These are phyloP conservation scores for Ganoderma lucidum DNA, from an alignment of 1,284 basidiomycete species.

Conservation along the genomic window DNA sequence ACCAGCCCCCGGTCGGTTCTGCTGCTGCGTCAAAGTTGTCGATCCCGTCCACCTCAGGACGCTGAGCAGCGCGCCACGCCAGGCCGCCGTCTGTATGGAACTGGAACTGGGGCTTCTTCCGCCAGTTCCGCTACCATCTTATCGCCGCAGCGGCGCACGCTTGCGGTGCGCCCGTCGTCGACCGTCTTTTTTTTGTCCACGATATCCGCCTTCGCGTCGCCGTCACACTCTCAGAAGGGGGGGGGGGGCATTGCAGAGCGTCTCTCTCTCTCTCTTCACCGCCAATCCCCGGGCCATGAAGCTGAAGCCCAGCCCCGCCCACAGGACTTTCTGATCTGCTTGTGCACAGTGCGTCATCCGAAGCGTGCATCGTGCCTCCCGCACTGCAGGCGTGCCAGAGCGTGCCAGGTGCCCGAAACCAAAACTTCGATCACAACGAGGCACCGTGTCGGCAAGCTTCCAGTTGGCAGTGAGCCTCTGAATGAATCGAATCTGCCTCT, in stretches of 20 bases:
- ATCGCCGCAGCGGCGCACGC: background rate
- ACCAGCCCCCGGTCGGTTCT: background rate
- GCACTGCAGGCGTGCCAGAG: background rate
- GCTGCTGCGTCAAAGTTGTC: conserved; percentile 2
- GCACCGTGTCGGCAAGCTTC: background rate
- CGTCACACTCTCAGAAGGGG: conserved; percentile 2
- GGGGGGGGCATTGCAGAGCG: background rate
- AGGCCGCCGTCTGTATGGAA: background rate
- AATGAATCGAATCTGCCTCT: background rate
- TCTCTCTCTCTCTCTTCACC: background rate
- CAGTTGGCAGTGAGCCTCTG: background rate
- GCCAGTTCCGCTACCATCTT: background rate
- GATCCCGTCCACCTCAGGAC: background rate
- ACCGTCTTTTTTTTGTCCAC: background rate
- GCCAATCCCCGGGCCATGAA: background rate
- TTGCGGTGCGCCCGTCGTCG: background rate
- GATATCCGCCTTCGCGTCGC: background rate
- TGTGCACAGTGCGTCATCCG: background rate
- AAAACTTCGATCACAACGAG: background rate
- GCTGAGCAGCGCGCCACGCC: background rate
- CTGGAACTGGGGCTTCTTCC: background rate
- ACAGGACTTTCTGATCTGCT: background rate
- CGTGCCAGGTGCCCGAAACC: background rate
- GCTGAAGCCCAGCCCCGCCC: background rate
- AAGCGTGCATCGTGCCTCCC: background rate